Evolutionary conservation across 805 yeast genomes (phyloP), one percentile per base, ranked within the genome.

Genomic region (Cyberlindnera meyerae): DNA sequence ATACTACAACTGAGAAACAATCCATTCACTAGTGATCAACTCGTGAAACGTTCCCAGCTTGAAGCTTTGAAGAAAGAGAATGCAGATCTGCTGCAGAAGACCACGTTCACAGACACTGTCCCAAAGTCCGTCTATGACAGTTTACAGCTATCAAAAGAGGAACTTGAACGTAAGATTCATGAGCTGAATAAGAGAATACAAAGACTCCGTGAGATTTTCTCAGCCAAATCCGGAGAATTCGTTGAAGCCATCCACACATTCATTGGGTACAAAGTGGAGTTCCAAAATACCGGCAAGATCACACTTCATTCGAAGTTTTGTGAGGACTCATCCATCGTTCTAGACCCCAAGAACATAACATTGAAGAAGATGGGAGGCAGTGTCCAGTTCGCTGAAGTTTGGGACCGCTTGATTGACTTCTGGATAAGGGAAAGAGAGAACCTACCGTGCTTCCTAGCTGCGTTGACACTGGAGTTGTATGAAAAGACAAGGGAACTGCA

Each of bases 371-470:
- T 28, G 22, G 37, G 35, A 2, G 25, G 32, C 50, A 48, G 13
- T 45, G 59, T 17, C 24, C 50, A 9, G 64, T 64, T 39, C 61
- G 66, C 59, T 73, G 73, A 41, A 70, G 73, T 31, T 5, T 40
- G 43, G 37, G 44, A 43, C 22, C 24, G 32, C 2, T 64, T 85
- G 40, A 68, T 82, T 12, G 60, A 70, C 8, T 71, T 73, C 40
- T 85, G 93, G 88, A 74, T 83, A 3, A 65, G 67, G 28, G 82
- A 82, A 28, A 73, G 77, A 45, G 72, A 71, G 20, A 86, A 83
- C 47, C 73, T 85, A 12, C 83, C 93, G 0, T 82, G 94, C 45
- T 81, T 87, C 46, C 61, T 87, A 37, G 79, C 89, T 40, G 86
- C 89, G 1, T 60, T 87, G 43, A 83, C 77, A 29, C 61, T 87